These are phyloP conservation scores for Capsicum pubescens DNA, from an alignment of 257 asterid genomes.

Conservation along the genomic window DNA sequence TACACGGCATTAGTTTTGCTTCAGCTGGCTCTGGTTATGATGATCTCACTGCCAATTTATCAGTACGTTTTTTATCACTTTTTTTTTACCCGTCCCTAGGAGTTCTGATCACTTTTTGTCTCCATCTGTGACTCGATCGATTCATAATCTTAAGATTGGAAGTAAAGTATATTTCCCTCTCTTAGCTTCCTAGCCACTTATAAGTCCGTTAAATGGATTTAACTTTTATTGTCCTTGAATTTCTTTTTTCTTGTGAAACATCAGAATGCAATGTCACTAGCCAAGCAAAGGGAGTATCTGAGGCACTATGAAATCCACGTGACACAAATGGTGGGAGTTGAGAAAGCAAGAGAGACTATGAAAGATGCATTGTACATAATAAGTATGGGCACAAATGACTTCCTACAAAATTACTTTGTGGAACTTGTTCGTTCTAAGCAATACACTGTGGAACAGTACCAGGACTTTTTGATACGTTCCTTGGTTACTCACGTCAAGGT, in stretches of 20 bases:
- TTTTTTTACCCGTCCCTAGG: not conserved
- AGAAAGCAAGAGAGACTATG: conserved; percentile 39
- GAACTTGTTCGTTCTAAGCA: conserved; percentile 49
- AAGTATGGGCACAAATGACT: conserved; percentile 66
- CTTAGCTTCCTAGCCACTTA: not conserved
- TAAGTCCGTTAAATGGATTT: not conserved
- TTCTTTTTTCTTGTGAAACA: not conserved
- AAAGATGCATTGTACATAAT: conserved; percentile 43
- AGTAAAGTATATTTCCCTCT: no score
- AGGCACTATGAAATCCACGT: conserved; percentile 53
- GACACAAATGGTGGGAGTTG: conserved; percentile 44
- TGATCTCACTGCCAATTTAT: conserved; percentile 54
- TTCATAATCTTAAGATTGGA: not conserved
- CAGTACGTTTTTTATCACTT: conserved; percentile 28
- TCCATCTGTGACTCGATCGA: not conserved
- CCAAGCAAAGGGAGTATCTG: conserved; percentile 52
- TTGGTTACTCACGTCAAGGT: conserved; percentile 54
- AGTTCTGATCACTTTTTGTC: not conserved
- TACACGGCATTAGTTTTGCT: conserved; percentile 63
- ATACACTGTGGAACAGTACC: conserved; percentile 45
- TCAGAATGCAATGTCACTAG: conserved; percentile 54
- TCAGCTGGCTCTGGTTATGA: conserved; percentile 67
- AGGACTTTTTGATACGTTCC: conserved; percentile 47
- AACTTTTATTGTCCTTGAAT: not conserved
- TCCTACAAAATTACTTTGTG: conserved; percentile 50